A percentile compares a stretch with the other conserved stretches of the same genome.
Conservation (phyloP, 371 early-diverging fungal species). For the Lichtheimia hyalospora region DNA sequence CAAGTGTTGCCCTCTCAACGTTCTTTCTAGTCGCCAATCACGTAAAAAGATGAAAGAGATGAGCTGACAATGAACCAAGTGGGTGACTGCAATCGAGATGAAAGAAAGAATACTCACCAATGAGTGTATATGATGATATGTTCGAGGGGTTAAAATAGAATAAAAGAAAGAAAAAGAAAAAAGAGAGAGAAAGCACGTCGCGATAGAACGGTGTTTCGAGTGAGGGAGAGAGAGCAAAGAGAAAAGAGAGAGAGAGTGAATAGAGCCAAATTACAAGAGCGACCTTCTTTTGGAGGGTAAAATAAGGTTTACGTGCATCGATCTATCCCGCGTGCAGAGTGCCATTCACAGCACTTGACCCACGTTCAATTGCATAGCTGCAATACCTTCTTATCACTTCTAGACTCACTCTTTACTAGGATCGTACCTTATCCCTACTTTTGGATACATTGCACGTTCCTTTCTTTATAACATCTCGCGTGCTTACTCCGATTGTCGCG, state of each 20-base stretch:
- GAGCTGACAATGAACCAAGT: no score
- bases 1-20: no score
- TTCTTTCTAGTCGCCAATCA: no score
- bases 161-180: constrained; percentile 2
- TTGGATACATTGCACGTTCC: constrained; percentile 5
- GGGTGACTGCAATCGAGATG: background rate
- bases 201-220: background rate
- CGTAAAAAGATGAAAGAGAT: no score
- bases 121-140: background rate
- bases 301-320: background rate
- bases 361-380: no score
- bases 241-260: background rate
- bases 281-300: background rate
- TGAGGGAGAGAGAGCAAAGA: background rate
- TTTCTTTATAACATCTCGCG: background rate
- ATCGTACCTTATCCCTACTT: background rate
- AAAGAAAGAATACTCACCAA: background rate
- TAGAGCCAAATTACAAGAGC: background rate
- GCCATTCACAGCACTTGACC: no score
- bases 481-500: no score
- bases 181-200: constrained; percentile 1
- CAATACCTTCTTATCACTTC: no score
- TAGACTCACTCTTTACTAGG: no score
- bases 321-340: background rate
- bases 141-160: constrained; percentile 1